Evolutionary conservation across 768 basidiomycete species (phyloP).

Genomic region (Kwoniella newhampshirensis): DNA sequence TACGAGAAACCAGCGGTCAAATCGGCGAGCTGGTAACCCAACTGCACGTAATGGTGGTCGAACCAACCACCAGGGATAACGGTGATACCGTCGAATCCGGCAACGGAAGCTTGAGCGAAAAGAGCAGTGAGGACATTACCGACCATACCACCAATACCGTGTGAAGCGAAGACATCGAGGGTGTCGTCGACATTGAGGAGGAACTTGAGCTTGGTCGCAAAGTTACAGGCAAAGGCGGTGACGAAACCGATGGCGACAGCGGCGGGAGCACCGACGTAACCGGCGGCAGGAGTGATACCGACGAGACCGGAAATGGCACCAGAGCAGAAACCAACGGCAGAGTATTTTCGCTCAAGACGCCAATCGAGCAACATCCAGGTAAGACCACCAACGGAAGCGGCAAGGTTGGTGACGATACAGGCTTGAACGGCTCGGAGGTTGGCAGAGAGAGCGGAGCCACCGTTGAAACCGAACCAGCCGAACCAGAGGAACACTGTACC

Average conservation of each 20-base stretch:
- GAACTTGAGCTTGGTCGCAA: slow-evolving; percentile 72
- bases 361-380: slow-evolving; percentile 77
- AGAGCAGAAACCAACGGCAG: slow-evolving; percentile 87
- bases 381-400: slow-evolving; percentile 71
- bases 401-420: slow-evolving; percentile 85
- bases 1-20: slow-evolving; percentile 33
- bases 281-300: slow-evolving; percentile 83
- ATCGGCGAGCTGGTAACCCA: slow-evolving; percentile 67
- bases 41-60: slow-evolving; percentile 64
- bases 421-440: slow-evolving; percentile 83
- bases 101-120: slow-evolving; percentile 68
- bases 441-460: slow-evolving; percentile 75
- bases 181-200: slow-evolving; percentile 76
- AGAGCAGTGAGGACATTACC: slow-evolving; percentile 64
- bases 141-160: slow-evolving; percentile 75
- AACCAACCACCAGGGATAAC: slow-evolving; percentile 60
- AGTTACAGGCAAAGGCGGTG: slow-evolving; percentile 72
- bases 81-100: slow-evolving; percentile 68
- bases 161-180: slow-evolving; percentile 87
- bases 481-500: slow-evolving; percentile 87
- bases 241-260: slow-evolving; percentile 73
- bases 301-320: slow-evolving; percentile 85
- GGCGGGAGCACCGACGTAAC: slow-evolving; percentile 65
- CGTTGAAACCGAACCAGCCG: slow-evolving; percentile 84
- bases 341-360: slow-evolving; percentile 75